phyloP scores from a whole-genome alignment of 768 basidiomycete genomes.

The Mycena rosella region DNA sequence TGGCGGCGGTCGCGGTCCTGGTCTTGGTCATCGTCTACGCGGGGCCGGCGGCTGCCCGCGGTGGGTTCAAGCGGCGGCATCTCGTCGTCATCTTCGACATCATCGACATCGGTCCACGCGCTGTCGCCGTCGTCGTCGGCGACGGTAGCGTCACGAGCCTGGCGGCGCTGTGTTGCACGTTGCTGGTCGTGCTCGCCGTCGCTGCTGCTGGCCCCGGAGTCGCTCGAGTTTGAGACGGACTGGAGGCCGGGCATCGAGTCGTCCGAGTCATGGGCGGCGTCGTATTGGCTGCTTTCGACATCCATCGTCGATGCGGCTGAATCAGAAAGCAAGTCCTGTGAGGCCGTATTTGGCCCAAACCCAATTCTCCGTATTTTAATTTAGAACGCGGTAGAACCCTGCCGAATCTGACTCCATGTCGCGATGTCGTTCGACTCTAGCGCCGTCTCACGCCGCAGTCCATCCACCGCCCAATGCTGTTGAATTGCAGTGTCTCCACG shows the following conservation, averaged over 20 bases:
- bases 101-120: slow-evolving; percentile 46
- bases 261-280: slow-evolving; percentile 42
- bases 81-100: too few species aligned
- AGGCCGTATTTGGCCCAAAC: neutral
- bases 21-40: slow-evolving; percentile 15
- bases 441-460: too few species aligned
- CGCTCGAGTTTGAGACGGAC: slow-evolving; percentile 54
- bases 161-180: too few species aligned
- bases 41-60: slow-evolving; percentile 13
- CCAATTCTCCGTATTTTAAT: neutral
- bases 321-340: neutral
- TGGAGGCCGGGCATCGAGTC: slow-evolving; percentile 59
- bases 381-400: neutral
- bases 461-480: too few species aligned
- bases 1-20: neutral
- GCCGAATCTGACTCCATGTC: too few species aligned
- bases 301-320: neutral
- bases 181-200: slow-evolving; percentile 45
- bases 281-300: neutral
- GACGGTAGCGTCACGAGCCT: neutral
- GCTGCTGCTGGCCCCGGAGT: slow-evolving; percentile 39
- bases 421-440: too few species aligned
- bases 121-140: slow-evolving; percentile 46
- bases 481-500: too few species aligned
- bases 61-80: slow-evolving; percentile 47